Evolutionary conservation across 139 green algal species (phyloP), one percentile per base, ranked within the genome.

Genomic region (Chlorella vulgaris): DNA sequence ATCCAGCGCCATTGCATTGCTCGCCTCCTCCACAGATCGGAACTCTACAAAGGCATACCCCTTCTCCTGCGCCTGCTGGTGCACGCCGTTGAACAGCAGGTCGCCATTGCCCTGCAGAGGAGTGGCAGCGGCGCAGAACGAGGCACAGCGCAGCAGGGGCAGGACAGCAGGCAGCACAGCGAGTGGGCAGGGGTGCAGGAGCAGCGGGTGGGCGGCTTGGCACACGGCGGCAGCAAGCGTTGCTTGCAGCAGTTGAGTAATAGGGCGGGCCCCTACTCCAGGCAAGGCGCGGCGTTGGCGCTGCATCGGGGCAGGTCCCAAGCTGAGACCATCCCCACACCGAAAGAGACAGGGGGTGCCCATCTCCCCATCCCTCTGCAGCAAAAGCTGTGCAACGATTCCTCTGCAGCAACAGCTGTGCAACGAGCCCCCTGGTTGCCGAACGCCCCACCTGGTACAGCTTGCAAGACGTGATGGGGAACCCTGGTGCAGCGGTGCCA

Each of bases 1-100:
- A 67, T 97, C 93, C 58, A 97, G 90, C 5, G 90, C 91, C 86
- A 95, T 94, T 6, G 88, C 89, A 66, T 97, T 97, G 50, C 80
- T 90, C 0, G 93, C 86, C 82, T 97, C 93, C 85, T 97, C 93
- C 42, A 96, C 89, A 7, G 58, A 31, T 6, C 76, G 62, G 33
- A 82, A 82, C 76, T 82, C 76, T 21, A 82, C 76, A 82, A 82
- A 82, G 3, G 76, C 76, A 33, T 82, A 82, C 39, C 76, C 63
- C 76, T 82, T 82, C 42, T 76, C 76, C 61, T 68, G 65, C 65
- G 33, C 31, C 15, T 55, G 75, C 40, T 58, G 43, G 66, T 68
- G 33, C 65, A 28, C 65, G 15, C 65, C 65, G 71, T 51, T 78
- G 71, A 78, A 78, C 71, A 78, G 35, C 71, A 78, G 51, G 22